phyloP scores from a whole-genome alignment of 306 rosid species.

The Boehmeria nivea region DNA sequence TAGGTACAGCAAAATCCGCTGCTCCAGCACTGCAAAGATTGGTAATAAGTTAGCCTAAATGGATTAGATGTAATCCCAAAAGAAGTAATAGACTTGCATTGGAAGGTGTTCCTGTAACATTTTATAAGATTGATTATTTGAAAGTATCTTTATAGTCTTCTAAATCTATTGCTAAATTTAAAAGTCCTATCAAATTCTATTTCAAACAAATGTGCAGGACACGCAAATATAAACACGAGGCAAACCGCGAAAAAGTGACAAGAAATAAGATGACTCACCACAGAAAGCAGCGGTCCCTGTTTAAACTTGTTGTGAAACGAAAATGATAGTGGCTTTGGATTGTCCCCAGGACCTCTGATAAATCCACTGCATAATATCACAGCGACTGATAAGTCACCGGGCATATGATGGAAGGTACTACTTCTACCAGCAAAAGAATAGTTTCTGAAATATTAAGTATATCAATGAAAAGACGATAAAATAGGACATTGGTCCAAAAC shows the following conservation, averaged over 20 bases:
- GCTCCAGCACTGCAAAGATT: slow-evolving; percentile 79
- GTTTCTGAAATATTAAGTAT: background rate
- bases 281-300: slow-evolving; percentile 91
- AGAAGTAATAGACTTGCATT: no score
- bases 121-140: no score
- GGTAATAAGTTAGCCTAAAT: background rate
- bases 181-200: no score
- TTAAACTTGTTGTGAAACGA: slow-evolving; percentile 80
- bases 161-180: no score
- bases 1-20: slow-evolving; percentile 94
- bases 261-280: slow-evolving; percentile 44
- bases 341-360: slow-evolving; percentile 92
- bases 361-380: slow-evolving; percentile 61
- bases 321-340: slow-evolving; percentile 69
- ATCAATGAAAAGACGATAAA: background rate
- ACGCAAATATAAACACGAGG: no score
- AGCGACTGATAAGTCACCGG: background rate
- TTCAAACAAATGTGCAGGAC: no score
- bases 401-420: background rate
- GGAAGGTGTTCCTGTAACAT: no score
- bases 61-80: background rate
- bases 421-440: background rate
- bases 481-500: background rate
- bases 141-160: no score
- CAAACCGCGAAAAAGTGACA: background rate